A percentile compares a stretch with the other conserved stretches of the same genome.
Conservation (phyloP, 305 asterid genomes). For the Ajuga reptans region DNA sequence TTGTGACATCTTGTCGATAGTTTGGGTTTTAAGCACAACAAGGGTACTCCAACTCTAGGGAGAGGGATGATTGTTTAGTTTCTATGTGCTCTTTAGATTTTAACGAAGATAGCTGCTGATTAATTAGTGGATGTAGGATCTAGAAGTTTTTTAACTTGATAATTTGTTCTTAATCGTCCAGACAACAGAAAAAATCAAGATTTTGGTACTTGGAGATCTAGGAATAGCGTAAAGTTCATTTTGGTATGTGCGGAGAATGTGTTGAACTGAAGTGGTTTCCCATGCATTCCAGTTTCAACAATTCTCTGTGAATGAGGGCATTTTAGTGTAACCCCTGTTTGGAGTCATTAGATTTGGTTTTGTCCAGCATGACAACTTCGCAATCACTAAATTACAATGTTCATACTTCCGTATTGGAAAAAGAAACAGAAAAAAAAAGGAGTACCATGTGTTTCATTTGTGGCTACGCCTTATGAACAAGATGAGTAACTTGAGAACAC, state of each 20-base stretch:
- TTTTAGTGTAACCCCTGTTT: background rate
- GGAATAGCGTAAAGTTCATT: background rate
- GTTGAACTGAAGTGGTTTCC: background rate
- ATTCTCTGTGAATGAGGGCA: background rate
- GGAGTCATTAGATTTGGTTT: background rate
- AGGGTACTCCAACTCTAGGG: background rate
- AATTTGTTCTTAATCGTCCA: background rate
- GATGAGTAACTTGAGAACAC: background rate
- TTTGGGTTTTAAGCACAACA: background rate
- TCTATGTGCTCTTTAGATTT: background rate
- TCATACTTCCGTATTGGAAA: background rate
- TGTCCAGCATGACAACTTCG: background rate
- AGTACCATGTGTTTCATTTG: background rate
- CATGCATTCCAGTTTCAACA: background rate
- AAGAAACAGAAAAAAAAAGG: too few species aligned
- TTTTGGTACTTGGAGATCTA: background rate
- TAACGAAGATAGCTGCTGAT: background rate
- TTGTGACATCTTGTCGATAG: background rate
- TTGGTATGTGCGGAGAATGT: background rate
- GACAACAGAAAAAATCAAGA: background rate
- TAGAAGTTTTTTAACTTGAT: background rate
- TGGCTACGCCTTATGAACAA: background rate
- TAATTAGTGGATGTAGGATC: conserved; percentile 11
- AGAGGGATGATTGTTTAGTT: background rate
- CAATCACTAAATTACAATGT: background rate